Base-by-base conservation (phyloP, 306 rosid species). In the Malus sylvestris region DNA sequence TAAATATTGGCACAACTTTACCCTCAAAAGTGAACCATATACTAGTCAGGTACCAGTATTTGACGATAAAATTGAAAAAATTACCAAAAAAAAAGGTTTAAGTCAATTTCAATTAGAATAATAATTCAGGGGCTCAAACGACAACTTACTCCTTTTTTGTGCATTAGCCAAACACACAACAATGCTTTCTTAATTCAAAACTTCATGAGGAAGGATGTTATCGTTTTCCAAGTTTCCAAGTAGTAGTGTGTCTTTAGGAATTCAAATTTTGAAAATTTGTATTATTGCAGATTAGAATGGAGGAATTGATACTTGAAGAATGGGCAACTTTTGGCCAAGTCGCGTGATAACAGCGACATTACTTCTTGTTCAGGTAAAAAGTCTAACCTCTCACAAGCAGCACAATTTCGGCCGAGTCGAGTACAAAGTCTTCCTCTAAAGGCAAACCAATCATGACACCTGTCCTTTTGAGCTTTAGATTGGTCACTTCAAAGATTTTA, bases 321-420 rank as follows among this genome's bases (percentile, higher is more conserved):
- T 58, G 71, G 30, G 77, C 67, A 83, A 85, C 88, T 74, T 88
- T 89, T 86, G 78, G 71, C 83, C 81, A 71, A 76, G 57, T 83
- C 84, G 84, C 80, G 92, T 88, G 96, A 90, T 71, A 79, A 85
- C 86, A 87, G 40, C 79, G 92, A 88, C 89, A 35, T 87, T 76
- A 76, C 86, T 88, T 86, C 73, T 85, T 68, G 86, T 87, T 90
- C 88, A 81, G 93, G 93, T 88, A 80, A 87, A 75, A 76, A 83
- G 79, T 52, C 67, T 53, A 63, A 59, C 82, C 72, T 40, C 69
- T 85, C 79, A 75, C 81, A 72, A 67, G 68, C 84, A 38, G 42
- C 42, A 38, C 42, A 1, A 38, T 38, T 38, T 38, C 42, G 9
- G 42, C 42, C 42, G 1, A 38, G 42, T 7, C 42, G 59, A 27